Evolutionary conservation across 2,329 filamentous ascomycete species (phyloP).

Genomic region (Talaromyces islandicus): DNA sequence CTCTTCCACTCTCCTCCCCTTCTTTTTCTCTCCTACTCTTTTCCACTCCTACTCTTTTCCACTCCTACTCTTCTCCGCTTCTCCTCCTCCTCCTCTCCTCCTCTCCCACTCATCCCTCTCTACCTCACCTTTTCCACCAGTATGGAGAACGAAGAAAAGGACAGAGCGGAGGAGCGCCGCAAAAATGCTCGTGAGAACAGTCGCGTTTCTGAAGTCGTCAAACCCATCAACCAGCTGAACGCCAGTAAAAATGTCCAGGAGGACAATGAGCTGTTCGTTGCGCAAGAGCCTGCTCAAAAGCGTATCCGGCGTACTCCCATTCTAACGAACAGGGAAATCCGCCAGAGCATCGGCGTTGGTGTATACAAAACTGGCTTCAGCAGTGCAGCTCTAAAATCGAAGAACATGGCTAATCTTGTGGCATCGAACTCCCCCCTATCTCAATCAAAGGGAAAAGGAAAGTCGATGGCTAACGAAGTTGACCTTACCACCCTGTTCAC

Average conservation of each 20-base stretch:
- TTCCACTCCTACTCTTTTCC: no score
- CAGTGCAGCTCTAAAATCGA: neutral
- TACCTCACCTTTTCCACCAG: neutral
- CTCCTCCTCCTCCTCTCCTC: neutral
- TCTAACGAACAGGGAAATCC: slow-evolving; percentile 3
- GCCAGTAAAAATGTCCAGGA: neutral
- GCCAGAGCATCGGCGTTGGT: slow-evolving; percentile 2
- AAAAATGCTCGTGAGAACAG: neutral
- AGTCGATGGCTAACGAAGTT: slow-evolving; percentile 9
- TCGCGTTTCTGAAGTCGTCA: neutral
- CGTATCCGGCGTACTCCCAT: neutral
- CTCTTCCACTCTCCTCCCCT: no score
- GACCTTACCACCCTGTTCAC: slow-evolving; percentile 16
- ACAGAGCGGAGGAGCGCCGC: neutral
- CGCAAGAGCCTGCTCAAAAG: neutral
- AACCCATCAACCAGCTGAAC: neutral
- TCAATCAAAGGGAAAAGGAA: neutral
- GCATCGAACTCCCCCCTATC: neutral
- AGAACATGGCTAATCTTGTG: neutral
- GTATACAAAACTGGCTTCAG: neutral
- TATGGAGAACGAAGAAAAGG: neutral
- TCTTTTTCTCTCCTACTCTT: no score
- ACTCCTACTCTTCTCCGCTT: neutral
- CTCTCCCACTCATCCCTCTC: neutral
- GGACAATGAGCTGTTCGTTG: slow-evolving; percentile 6